These are phyloP conservation scores for Biscutella laevigata DNA, from an alignment of 441 rosid genomes.

Conservation along the genomic window DNA sequence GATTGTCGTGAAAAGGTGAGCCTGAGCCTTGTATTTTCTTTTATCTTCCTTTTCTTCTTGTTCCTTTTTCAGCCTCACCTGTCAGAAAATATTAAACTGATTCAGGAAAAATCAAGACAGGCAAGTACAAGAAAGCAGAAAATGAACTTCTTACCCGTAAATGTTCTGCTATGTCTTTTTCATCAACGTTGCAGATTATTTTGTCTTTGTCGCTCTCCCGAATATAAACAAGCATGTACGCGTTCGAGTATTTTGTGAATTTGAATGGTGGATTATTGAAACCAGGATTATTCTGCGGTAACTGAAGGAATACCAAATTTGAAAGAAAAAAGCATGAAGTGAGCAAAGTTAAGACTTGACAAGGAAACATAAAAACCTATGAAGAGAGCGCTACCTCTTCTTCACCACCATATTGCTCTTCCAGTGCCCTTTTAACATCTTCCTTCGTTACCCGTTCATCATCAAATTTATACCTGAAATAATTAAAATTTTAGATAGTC, in stretches of 20 bases:
- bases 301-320: conserved; percentile 33
- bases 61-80: conserved; percentile 89
- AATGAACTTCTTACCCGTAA: conserved; percentile 53
- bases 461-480: conserved; percentile 80
- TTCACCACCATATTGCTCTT: conserved; percentile 98
- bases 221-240: conserved; percentile 95
- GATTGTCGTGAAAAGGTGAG: conserved; percentile 86
- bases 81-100: conserved; percentile 24
- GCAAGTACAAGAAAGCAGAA: not conserved
- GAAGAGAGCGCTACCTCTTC: conserved; percentile 64
- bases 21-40: conserved; percentile 76
- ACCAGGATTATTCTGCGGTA: conserved; percentile 85
- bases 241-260: conserved; percentile 88
- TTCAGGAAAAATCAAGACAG: conserved; percentile 14
- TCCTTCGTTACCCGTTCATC: conserved; percentile 97
- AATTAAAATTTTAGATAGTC: conserved; percentile 7
- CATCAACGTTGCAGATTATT: conserved; percentile 88
- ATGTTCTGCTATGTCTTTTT: conserved; percentile 95
- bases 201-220: conserved; percentile 95
- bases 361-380: conserved; percentile 14
- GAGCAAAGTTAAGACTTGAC: not conserved
- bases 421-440: conserved; percentile 82
- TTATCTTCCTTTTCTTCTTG: conserved; percentile 88
- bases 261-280: conserved; percentile 83
- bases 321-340: not conserved